These are phyloP conservation scores for Akanthomyces dipterigenus DNA, from an alignment of 2,329 filamentous ascomycete genomes.

Conservation along the genomic window DNA sequence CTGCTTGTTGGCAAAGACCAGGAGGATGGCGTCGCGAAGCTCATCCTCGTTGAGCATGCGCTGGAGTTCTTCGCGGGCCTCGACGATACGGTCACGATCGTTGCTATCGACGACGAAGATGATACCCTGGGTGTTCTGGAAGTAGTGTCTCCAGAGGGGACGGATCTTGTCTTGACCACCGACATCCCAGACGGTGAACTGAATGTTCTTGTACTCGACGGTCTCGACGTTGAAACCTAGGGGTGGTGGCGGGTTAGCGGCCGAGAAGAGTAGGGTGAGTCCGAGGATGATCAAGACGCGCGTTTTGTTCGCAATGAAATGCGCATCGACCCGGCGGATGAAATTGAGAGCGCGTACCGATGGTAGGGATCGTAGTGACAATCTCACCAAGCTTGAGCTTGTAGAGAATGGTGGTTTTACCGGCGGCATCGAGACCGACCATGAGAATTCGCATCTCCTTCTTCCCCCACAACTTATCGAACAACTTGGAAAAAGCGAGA, in stretches of 20 bases:
- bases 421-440: constrained; percentile 98
- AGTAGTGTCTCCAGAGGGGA: constrained; percentile 99
- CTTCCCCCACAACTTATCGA: constrained; percentile 95
- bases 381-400: constrained; percentile 99
- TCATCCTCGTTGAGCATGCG: constrained; percentile 99
- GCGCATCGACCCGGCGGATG: not conserved
- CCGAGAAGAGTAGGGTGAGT: not conserved
- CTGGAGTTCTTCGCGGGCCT: constrained; percentile 93
- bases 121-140: constrained; percentile 98
- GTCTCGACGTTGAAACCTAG: constrained; percentile 99
- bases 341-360: constrained; percentile 56
- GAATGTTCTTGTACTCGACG: constrained; percentile 99
- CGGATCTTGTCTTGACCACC: constrained; percentile 99
- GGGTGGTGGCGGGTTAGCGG: constrained; percentile 8
- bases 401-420: constrained; percentile 99
- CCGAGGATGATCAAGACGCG: not conserved
- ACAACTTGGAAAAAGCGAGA: constrained; percentile 94
- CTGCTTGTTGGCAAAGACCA: constrained; percentile 99
- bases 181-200: constrained; percentile 99
- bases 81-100: constrained; percentile 95
- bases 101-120: constrained; percentile 99
- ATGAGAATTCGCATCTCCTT: constrained; percentile 99
- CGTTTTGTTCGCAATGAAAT: not conserved
- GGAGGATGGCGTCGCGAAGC: constrained; percentile 90
- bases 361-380: constrained; percentile 98